Evolutionary conservation across 495 filamentous ascomycete species (phyloP), one percentile per base, ranked within the genome.

Genomic region (Penicillium crystallinum): DNA sequence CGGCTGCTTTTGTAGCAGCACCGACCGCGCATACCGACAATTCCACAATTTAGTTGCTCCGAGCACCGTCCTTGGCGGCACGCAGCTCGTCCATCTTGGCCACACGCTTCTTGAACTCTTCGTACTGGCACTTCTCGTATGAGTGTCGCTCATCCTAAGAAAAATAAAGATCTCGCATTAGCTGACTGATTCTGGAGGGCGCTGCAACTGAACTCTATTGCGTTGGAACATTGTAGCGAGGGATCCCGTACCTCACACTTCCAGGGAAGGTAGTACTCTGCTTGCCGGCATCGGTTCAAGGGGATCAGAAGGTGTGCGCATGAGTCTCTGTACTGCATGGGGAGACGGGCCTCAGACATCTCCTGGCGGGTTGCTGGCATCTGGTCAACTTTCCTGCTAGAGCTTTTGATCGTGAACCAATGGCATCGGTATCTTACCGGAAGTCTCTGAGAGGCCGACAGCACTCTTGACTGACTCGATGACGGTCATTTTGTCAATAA

Each of bases 91-190:
- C 83, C 95, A 98, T 98, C 84, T 95, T 97, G 52, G 88, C 88
- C 51, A 98, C 93, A 29, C 93, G 86, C 80, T 90, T 91, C 84
- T 95, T 96, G 80, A 98, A 98, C 67, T 96, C 93, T 35, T 85
- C 86, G 76, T 98, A 98, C 63, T 98, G 93, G 83, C 93, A 98
- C 70, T 97, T 97, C 66, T 98, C 93, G 76, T 98, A 98, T 63
- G 81, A 84, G 72, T 98, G 93, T 78, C 93, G 79, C 78, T 98
- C 93, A 65, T 88, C 81, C 93, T 97, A 49, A 8, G 42, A 10
- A 21, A 43, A 40, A 36, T 41, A 19, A 43, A 19, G 45, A 53
- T 15, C 7, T 8, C 2, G 23, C 7, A 23, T 58, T 41, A 51
- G 44, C 47, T 31, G 50, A 34, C 5, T 23, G 19, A 15, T 18